phyloP scores from a whole-genome alignment of 768 basidiomycete species.

The Pleurotus salmoneostramineus region DNA sequence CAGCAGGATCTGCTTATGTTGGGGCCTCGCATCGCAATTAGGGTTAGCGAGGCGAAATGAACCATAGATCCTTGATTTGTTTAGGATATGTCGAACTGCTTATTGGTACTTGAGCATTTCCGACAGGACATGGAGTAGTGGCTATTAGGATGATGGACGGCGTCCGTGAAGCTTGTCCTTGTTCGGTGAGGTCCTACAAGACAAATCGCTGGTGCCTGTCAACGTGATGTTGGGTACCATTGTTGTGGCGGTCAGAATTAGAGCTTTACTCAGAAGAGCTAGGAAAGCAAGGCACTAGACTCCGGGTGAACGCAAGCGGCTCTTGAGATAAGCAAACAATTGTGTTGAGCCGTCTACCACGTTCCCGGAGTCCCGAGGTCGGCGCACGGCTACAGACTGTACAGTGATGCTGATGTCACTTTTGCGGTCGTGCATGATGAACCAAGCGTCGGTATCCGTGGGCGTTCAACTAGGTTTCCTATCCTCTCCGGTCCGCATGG shows the following conservation, averaged over 20 bases:
- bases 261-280: background rate
- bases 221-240: background rate
- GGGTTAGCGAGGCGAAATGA: too few species aligned
- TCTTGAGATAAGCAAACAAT: too few species aligned
- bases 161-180: background rate
- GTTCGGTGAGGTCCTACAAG: background rate
- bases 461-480: background rate
- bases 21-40: too few species aligned
- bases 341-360: too few species aligned
- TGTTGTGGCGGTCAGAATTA: background rate
- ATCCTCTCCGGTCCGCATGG: too few species aligned
- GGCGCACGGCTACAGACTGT: too few species aligned
- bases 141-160: background rate
- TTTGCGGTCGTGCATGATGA: background rate
- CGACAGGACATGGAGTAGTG: background rate
- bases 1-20: background rate
- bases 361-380: too few species aligned
- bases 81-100: background rate
- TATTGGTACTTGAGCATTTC: background rate
- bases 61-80: too few species aligned
- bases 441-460: background rate
- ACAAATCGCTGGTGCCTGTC: background rate
- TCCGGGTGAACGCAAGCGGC: too few species aligned
- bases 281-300: background rate
- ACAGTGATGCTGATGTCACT: too few species aligned